Conservation (phyloP, 192 early-diverging fungal species). For the Coemansia sp. region DNA sequence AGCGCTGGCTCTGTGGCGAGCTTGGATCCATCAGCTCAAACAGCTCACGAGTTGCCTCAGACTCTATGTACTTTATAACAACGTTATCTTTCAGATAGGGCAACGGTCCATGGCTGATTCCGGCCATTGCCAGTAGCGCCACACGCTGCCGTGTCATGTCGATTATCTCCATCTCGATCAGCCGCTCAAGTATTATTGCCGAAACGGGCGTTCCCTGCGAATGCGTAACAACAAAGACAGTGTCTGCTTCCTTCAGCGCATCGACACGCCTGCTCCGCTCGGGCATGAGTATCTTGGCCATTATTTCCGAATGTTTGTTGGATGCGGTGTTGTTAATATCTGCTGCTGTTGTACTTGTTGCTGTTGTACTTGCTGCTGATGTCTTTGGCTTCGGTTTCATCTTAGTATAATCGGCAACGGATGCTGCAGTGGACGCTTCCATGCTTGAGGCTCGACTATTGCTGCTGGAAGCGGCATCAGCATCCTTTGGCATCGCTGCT, state of each 20-base stretch:
- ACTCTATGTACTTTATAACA: conserved; percentile 86
- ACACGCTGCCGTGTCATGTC: conserved; percentile 70
- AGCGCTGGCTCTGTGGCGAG: conserved; percentile 66
- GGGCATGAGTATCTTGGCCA: conserved; percentile 41
- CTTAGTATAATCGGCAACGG: conserved; percentile 1
- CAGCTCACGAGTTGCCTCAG: conserved; percentile 85
- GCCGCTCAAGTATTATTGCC: conserved; percentile 68
- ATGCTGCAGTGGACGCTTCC: neutral
- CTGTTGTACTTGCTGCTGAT: neutral
- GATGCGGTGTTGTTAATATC: conserved; percentile 12
- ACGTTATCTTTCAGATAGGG: conserved; percentile 78
- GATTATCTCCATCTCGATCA: conserved; percentile 68
- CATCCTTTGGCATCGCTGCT: conserved; percentile 3
- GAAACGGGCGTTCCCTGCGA: conserved; percentile 93
- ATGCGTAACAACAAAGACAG: conserved; percentile 88
- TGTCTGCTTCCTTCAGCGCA: conserved; percentile 56
- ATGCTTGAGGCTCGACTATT: conserved; percentile 3
- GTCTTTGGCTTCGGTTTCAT: conserved; percentile 6
- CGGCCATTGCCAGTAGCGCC: conserved; percentile 88
- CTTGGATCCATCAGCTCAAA: conserved; percentile 91
- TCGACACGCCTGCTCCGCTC: conserved; percentile 23
- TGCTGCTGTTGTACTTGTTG: neutral
- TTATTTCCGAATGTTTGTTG: conserved; percentile 23
- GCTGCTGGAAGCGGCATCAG: neutral
- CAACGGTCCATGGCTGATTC: conserved; percentile 88